Base-by-base conservation (phyloP, 2,329 filamentous ascomycete genomes). In the Paecilomyces variotii region DNA sequence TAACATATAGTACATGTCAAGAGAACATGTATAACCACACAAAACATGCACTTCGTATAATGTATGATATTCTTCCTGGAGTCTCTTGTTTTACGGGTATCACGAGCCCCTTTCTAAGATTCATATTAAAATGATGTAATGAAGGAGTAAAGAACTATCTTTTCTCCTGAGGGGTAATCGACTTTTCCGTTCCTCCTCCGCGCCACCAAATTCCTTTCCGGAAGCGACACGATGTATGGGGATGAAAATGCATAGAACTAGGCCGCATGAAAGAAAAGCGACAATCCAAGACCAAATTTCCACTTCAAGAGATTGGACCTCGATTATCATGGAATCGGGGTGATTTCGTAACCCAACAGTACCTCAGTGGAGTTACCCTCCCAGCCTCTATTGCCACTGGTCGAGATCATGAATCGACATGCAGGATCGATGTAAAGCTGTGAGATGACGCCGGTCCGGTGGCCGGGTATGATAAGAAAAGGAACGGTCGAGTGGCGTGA, bases 391-490 rank as follows among this genome's bases (percentile, higher is more conserved):
- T 94, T 97, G 0, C 94, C 94, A 3, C 90, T 92, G 0, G 91
- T 90, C 1, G 90, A 93, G 34, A 99, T 83, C 88, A 99, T 93
- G 70, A 92, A 97, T 19, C 86, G 83, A 70, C 90, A 93, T 0
- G 90, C 89, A 3, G 89, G 89, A 71, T 99, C 94, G 53, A 97
- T 81, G 68, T 93, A 94, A 9, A 97, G 77, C 60, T 88, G 86
- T 0, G 88, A 90, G 50, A 97, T 93, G 50, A 96, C 90, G 52
- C 93, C 93, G 0, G 92, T 92, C 14, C 91, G 80, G 69, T 88
- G 94, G 0, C 94, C 94, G 0, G 94, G 94, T 26, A 99, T 87
- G 64, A 99, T 97, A n/a, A 96, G 82, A 73, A 97, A 99, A 0
- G 94, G 94, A 0, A 96, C 91, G 0, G 88, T 87, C 0, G 90